These are phyloP conservation scores for Hypocreales sp. DNA, from an alignment of 2,329 filamentous ascomycete species.

Conservation along the genomic window DNA sequence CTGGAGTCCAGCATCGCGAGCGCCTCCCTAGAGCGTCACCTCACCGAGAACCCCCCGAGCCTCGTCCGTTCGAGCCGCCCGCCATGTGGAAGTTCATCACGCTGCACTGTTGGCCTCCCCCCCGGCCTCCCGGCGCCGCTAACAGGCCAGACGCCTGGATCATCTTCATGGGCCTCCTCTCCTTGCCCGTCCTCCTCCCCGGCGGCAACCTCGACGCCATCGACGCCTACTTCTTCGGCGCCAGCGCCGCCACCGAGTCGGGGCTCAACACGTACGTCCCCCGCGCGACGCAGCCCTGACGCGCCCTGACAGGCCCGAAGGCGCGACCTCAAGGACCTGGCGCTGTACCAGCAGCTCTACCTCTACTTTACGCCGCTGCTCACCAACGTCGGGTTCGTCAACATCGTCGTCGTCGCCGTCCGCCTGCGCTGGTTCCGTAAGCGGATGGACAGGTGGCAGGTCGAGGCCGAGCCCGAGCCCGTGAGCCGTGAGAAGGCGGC, in stretches of 20 bases:
- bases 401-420: constrained; percentile 29
- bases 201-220: constrained; percentile 10
- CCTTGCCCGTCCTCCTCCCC: constrained; percentile 2
- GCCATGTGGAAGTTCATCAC: no score
- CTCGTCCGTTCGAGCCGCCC: no score
- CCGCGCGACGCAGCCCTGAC: background rate
- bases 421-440: constrained; percentile 33
- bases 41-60: no score
- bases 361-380: constrained; percentile 33
- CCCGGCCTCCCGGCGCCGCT: no score
- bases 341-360: constrained; percentile 33
- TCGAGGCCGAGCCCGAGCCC: no score
- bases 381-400: constrained; percentile 31
- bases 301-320: constrained; percentile 11
- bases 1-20: no score
- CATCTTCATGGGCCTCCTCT: constrained; percentile 1
- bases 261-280: constrained; percentile 30
- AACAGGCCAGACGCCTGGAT: constrained; percentile 1
- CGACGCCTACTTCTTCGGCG: constrained; percentile 34
- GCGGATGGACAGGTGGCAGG: constrained; percentile 21
- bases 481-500: no score
- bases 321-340: constrained; percentile 28
- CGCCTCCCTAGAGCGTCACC: no score
- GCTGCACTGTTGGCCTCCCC: constrained; percentile 1
- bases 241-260: constrained; percentile 31